Evolutionary conservation across 352 stramenopile species (phyloP), one percentile per base, ranked within the genome.

Genomic region (Globisporangium spinosum): DNA sequence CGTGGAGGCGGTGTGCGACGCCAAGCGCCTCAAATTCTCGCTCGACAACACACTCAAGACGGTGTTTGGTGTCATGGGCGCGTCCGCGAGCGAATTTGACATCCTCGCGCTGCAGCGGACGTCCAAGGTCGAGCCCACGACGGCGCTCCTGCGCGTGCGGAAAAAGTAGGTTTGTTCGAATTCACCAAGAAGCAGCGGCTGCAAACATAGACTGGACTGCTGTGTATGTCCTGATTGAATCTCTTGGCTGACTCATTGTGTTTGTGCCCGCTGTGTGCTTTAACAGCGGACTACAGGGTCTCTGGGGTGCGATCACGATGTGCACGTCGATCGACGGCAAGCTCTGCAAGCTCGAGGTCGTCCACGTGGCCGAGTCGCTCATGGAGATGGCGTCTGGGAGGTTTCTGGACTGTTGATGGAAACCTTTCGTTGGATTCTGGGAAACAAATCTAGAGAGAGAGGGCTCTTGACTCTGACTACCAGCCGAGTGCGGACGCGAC

Each of bases 281-380:
- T 13, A n/a, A 63, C 62, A 83, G 82, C 43, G 83, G 80, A 45
- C 63, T 94, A 40, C 74, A 91, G 62, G 78, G 69, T 1, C 70
- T 94, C 10, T 79, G 82, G 72, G 83, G 83, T 13, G 83, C 83
- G 27, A 75, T 92, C 59, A 89, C 79, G n/a, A 89, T 92, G 77
- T 92, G 83, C 69, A 87, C 85, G 38, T 76, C 73, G 13, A 71
- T 94, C 9, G 84, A 91, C 58, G 77, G 79, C 40, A 68, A 72
- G 55, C 55, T 72, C 6, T 72, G 67, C 67, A 72, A 72, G 55
- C 47, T 72, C 45, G 67, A 72, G 57, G 67, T 72, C 35, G 45
- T 72, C 32, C 67, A 72, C 27, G 62, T 72, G 15, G 34, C 61
- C 22, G 38, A 47, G 45, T 72, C 67, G 3, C 67, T 92, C 49